Base-by-base conservation (phyloP, 2,329 filamentous ascomycete species). In the Aspergillus costaricaensis region DNA sequence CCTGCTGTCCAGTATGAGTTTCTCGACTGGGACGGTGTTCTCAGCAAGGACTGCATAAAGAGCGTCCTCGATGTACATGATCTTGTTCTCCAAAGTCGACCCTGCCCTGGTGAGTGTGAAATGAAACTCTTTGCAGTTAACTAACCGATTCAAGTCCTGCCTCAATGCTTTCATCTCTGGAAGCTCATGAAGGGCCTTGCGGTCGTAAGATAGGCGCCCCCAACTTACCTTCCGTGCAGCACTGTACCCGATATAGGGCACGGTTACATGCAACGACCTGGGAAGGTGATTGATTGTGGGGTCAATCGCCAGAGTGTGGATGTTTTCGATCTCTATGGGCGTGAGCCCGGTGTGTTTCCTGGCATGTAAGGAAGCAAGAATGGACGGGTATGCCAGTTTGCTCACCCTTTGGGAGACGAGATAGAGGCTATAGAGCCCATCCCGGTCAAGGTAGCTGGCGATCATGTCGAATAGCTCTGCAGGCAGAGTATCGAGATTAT, bases 91-190 rank as follows among this genome's bases (percentile, higher is more conserved):
- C 47, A 17, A 17, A 9, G 10, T 7, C 15, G 15, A 27, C 4
- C 17, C n/a, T 17, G 25, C 25, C 30, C 25, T 50, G 23, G 17
- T 6, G 6, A 50, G n/a, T 8, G 47, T 50, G n/a, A 50, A 17
- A 50, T 17, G 47, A 30, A 50, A 19, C 8, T 50, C 47, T 19
- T 50, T 50, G 47, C 47, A 50, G n/a, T 50, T 50, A n/a, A 50
- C 25, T 12, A 50, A 17, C 23, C n/a, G 5, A 5, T 30, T 30
- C 25, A 50, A 17, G 47, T 50, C 47, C 25, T 12, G 23, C 25
- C 47, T 25, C 25, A 50, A 19, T 12, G 47, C 15, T 12, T 17
- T n/a, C 23, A 50, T 50, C 25, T 50, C 25, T 5, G 47, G 25
- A 17, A 15, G 5, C 8, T 12, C 9, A n/a, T 50, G 47, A 3